A percentile compares a stretch with the other conserved stretches of the same genome.
Evolutionary conservation across 192 early-diverging fungal genomes (phyloP).

Genomic region (Podila epicladia): DNA sequence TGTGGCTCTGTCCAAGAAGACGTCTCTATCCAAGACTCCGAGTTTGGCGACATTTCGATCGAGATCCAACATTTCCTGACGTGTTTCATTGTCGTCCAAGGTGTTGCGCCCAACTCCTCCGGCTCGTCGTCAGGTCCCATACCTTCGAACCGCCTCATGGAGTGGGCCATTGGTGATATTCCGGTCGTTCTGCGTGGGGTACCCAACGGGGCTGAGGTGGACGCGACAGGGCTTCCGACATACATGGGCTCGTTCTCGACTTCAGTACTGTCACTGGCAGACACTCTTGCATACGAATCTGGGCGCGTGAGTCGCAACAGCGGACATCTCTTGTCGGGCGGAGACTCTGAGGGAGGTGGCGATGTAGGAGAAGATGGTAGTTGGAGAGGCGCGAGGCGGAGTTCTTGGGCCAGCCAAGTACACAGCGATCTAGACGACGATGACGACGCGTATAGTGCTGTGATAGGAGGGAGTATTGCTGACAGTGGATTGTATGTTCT

Average conservation of each 20-base stretch:
- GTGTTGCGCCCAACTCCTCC: not conserved
- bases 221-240: conserved; percentile 9
- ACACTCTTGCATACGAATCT: conserved; percentile 11
- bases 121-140: not conserved
- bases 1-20: not conserved
- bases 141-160: not conserved
- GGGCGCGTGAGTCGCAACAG: not conserved
- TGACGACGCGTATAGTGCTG: not conserved
- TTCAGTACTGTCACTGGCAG: conserved; percentile 1
- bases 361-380: not conserved
- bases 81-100: not conserved
- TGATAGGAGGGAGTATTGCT: not conserved
- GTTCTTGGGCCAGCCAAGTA: not conserved
- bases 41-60: conserved; percentile 15
- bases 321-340: not conserved
- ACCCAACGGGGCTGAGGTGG: not conserved
- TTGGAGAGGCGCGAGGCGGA: not conserved
- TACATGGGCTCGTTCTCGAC: conserved; percentile 33
- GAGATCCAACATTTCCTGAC: conserved; percentile 37
- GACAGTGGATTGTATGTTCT: not conserved
- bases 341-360: not conserved
- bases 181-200: conserved; percentile 16
- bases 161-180: conserved; percentile 18
- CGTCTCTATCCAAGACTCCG: not conserved
- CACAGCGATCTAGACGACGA: not conserved